phyloP scores from a whole-genome alignment of 1,284 basidiomycete species.

The Heterobasidion parviporum region DNA sequence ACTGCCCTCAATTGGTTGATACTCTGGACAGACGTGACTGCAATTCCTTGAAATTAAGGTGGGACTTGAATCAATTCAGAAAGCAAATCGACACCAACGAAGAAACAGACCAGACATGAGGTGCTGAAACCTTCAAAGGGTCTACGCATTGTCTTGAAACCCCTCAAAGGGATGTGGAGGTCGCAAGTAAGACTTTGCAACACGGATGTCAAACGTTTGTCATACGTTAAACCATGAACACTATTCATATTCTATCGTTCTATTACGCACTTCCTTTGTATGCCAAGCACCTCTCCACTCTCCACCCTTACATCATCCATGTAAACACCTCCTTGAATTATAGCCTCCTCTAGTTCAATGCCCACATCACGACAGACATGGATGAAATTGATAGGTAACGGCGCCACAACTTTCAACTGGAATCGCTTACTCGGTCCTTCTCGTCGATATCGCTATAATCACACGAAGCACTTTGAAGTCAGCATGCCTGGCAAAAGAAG shows the following conservation, averaged over 20 bases:
- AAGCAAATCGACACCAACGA: too few species aligned
- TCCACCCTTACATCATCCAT: slow-evolving; percentile 28
- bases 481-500: neutral
- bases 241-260: neutral
- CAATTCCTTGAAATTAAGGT: too few species aligned
- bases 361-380: slow-evolving; percentile 33
- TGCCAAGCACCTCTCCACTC: slow-evolving; percentile 21
- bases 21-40: too few species aligned
- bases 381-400: slow-evolving; percentile 43
- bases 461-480: neutral
- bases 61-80: too few species aligned
- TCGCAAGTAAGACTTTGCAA: too few species aligned
- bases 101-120: too few species aligned
- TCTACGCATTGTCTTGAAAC: too few species aligned
- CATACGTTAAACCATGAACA: neutral
- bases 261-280: slow-evolving; percentile 32
- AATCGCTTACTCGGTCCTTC: slow-evolving; percentile 36
- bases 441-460: slow-evolving; percentile 37
- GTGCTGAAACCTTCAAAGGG: too few species aligned
- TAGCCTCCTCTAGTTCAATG: slow-evolving; percentile 28
- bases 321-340: slow-evolving; percentile 35
- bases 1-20: too few species aligned
- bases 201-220: too few species aligned
- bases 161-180: too few species aligned
- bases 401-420: slow-evolving; percentile 41